Base-by-base conservation (phyloP, 257 asterid species). In the Jasminum sambac region DNA sequence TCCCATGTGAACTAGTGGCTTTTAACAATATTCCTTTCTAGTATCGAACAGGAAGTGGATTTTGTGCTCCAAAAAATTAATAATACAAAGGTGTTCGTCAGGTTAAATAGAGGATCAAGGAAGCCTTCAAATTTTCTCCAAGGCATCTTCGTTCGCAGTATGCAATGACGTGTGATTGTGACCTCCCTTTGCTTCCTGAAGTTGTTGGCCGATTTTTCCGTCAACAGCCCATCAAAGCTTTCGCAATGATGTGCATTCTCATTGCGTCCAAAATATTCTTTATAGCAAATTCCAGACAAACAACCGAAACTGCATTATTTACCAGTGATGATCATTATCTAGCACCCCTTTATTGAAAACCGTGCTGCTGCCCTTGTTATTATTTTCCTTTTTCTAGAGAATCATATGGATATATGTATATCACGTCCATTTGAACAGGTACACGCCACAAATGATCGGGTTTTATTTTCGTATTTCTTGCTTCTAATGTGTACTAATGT, bases 401-500 rank as follows among this genome's bases (percentile, higher is more conserved):
- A n/a, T 58, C n/a, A 42, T 10, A 8, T 12, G 48, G 39, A 46
- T 76, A 38, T 62, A 67, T 36, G 61, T 23, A 23, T 55, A 19
- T 6, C 44, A 34, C 64, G 19, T 68, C 57, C 23, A 24, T 25
- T 25, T 9, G 66, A 46, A 42, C 73, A 59, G 41, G 24, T 30
- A 71, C 71, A 43, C 19, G 44, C 43, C 61, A 12, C 55, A 25
- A 5, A 19, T 19, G 34, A 77, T 34, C 46, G 52, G 70, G 67
- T 43, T 13, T 24, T 11, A 64, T 13, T 76, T 64, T 40, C 58
- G 46, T 5, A 17, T 11, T 63, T 23, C 36, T n/a, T 39, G 23
- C 79, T 67, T 46, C 67, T 75, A 67, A 73, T 72, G 64, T 40
- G 11, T 34, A 69, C 89, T 25, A 97, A 92, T 67, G 98, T 90